Conservation (phyloP, 257 asterid species). For the Fraxinus cuspidata region DNA sequence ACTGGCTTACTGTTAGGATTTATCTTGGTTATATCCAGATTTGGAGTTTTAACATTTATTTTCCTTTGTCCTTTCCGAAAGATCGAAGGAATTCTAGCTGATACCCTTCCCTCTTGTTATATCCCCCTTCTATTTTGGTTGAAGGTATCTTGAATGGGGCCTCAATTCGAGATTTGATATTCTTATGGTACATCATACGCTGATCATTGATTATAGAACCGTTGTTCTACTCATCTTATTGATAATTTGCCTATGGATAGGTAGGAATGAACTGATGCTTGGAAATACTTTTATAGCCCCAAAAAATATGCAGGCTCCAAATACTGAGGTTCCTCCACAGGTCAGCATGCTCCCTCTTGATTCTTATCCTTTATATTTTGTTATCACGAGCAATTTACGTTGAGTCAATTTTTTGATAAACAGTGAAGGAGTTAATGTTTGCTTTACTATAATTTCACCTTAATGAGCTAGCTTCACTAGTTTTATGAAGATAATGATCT, state of each 20-base stretch:
- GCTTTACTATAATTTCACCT: not conserved
- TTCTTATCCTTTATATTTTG: not conserved
- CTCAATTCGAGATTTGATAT: not conserved
- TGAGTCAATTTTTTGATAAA: not conserved
- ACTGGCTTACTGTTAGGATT: not conserved
- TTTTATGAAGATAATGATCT: constrained; percentile 13
- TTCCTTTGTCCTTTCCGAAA: not conserved
- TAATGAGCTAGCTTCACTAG: not conserved
- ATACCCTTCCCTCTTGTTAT: not conserved
- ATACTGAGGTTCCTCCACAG: constrained; percentile 77
- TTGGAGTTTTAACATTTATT: not conserved
- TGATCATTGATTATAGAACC: not conserved
- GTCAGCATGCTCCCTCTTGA: constrained; percentile 37
- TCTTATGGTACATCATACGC: not conserved
- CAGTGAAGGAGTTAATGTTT: constrained; percentile 13
- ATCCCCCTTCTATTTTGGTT: not conserved
- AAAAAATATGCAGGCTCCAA: constrained; percentile 60
- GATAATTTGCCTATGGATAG: constrained; percentile 45
- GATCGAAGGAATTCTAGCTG: not conserved
- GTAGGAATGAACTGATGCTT: constrained; percentile 79
- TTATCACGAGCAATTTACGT: not conserved
- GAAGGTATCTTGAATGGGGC: not conserved
- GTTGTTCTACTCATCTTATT: constrained; percentile 11
- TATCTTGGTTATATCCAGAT: not conserved
- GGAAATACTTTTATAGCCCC: constrained; percentile 69